Base-by-base conservation (phyloP, 345 rosid genomes). In the Euclidium syriacum region DNA sequence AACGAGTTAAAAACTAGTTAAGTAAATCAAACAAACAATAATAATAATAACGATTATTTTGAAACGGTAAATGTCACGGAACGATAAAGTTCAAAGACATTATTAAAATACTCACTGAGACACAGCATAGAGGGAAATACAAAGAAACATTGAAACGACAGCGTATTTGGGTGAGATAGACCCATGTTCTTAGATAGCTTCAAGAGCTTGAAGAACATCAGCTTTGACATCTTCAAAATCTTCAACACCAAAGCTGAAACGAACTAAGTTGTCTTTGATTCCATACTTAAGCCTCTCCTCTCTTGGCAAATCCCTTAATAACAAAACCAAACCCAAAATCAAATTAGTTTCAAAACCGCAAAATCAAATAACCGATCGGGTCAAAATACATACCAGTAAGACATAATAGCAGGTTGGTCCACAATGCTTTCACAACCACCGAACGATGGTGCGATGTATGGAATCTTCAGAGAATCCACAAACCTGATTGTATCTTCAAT, bases 351-450 rank as follows among this genome's bases (percentile, higher is more conserved):
- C n/a, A 2, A 23, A 18, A 46, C 43, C 30, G 41, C 36, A 56
- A 11, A 25, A 25, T 22, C 2, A 49, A 18, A 42, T 1, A 10
- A 0, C 6, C 10, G 36, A 11, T 17, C 19, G 10, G 14, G 29
- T 23, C 58, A 55, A 9, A 29, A n/a, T 34, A 12, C 71, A 15
- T 84, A 94, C 99, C 99, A 90, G 78, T 90, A 90, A 26, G 99
- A 94, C 99, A 94, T 94, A 35, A 94, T 83, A 56, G 99, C 97
- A 10, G 99, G 99, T 82, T 90, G 99, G 64, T 90, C 97, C 51
- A 94, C 97, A 16, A 90, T 94, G 77, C 97, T 90, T 77, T 94
- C 99, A 55, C 92, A 84, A 36, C 97, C 97, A 64, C 99, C 99
- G 33, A 94, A 90, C 8, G 99, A 94, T 53, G 99, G 97, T 36